Percentiles rank a stretch among this genome's conserved stretches.
Evolutionary conservation across 2,329 filamentous ascomycete genomes (phyloP).

Genomic region (Trichoderma arundinaceum): DNA sequence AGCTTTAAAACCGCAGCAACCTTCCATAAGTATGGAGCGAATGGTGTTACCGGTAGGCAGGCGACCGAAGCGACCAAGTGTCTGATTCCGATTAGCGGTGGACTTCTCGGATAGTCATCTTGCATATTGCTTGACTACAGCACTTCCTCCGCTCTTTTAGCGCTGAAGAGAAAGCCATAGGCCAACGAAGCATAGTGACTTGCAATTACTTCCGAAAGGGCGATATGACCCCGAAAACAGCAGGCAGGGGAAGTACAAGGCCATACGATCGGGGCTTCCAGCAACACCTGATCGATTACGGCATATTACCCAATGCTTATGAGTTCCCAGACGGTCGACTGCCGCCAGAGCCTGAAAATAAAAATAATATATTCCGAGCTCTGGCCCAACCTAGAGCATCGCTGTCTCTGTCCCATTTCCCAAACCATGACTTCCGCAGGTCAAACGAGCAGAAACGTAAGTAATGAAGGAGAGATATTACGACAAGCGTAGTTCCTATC

Average conservation of each 20-base stretch:
- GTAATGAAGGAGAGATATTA: conserved; percentile 45
- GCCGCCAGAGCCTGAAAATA: conserved; percentile 34
- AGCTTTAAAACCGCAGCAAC: background rate
- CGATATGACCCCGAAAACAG: conserved; percentile 25
- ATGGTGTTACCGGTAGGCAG: background rate
- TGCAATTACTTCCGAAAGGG: conserved; percentile 19
- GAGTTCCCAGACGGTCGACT: conserved; percentile 33
- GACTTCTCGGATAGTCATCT: background rate
- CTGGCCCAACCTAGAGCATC: conserved; percentile 37
- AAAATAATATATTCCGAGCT: conserved; percentile 33
- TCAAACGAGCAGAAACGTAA: conserved; percentile 39
- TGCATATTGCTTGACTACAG: background rate
- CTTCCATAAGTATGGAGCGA: background rate
- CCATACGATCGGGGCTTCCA: conserved; percentile 36
- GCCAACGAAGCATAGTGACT: conserved; percentile 24
- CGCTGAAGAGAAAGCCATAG: background rate
- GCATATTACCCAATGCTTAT: conserved; percentile 33
- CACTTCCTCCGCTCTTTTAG: background rate
- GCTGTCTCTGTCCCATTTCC: conserved; percentile 48
- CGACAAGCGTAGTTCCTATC: conserved; percentile 42
- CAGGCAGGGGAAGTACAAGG: conserved; percentile 32
- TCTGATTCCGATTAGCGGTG: background rate
- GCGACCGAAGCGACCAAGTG: background rate
- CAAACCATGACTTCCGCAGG: conserved; percentile 40
- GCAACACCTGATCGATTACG: conserved; percentile 35